Percentiles rank a stretch among this genome's conserved stretches.
phyloP scores from a whole-genome alignment of 208 protist species.

The Trypanosoma boissoni region DNA sequence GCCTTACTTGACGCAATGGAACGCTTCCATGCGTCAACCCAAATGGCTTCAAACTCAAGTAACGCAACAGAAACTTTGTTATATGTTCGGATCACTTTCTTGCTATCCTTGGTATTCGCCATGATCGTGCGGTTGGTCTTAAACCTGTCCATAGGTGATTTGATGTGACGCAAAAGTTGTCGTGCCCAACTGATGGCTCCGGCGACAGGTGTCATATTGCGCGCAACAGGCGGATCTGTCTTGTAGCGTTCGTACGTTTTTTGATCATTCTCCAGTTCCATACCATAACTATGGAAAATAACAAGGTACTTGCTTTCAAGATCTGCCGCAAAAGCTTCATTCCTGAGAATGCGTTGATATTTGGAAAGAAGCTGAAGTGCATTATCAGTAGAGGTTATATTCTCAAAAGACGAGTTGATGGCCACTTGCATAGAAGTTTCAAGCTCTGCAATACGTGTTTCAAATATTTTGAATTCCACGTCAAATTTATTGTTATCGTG shows the following conservation, averaged over 20 bases:
- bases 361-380: slow-evolving; percentile 92
- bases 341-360: slow-evolving; percentile 92
- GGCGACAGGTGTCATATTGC: slow-evolving; percentile 95
- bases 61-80: slow-evolving; percentile 94
- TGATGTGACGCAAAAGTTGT: slow-evolving; percentile 95
- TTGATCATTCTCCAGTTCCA: slow-evolving; percentile 95
- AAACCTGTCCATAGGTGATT: slow-evolving; percentile 96
- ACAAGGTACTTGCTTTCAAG: slow-evolving; percentile 95
- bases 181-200: slow-evolving; percentile 95
- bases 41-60: slow-evolving; percentile 96
- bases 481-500: slow-evolving; percentile 95
- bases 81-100: slow-evolving; percentile 96
- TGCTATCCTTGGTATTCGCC: slow-evolving; percentile 94
- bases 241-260: slow-evolving; percentile 96
- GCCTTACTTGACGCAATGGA: slow-evolving; percentile 92
- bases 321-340: slow-evolving; percentile 90
- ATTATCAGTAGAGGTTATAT: slow-evolving; percentile 94
- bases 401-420: slow-evolving; percentile 95
- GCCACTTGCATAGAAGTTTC: slow-evolving; percentile 95
- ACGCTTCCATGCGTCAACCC: slow-evolving; percentile 94
- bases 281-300: slow-evolving; percentile 96
- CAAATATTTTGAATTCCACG: slow-evolving; percentile 95
- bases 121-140: slow-evolving; percentile 93
- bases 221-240: slow-evolving; percentile 90
- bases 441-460: slow-evolving; percentile 90